Evolutionary conservation across 1,284 basidiomycete genomes (phyloP), one percentile per base, ranked within the genome.

Genomic region (Wallemia hederae): DNA sequence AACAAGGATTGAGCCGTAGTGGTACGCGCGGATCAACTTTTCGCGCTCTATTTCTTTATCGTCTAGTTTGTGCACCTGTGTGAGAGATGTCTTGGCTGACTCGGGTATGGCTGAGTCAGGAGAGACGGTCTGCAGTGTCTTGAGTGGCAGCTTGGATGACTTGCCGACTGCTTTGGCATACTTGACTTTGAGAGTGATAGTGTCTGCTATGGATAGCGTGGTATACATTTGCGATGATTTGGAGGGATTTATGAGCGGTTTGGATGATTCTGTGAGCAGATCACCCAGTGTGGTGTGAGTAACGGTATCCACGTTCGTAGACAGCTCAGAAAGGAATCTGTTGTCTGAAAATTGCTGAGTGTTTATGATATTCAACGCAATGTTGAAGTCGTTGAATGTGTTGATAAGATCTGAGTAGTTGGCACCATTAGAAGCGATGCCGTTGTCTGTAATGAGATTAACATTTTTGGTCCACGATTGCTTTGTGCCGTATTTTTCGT

Each of bases 1-100:
- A 1, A 82, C 82, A 69, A 89, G 88, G 1, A 83, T 85, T 1
- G 84, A 81, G 2, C 92, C 92, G 65, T 96, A 94, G 69, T 88
- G 85, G 76, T 85, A 96, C 0, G 89, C 92, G 63, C 78, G 77
- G 24, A 83, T 74, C 17, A 89, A 78, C 19, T 81, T 74, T 62
- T 88, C 83, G 66, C 81, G 80, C 64, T 83, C 80, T 2, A 85
- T 76, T 19, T 60, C 64, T 74, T 77, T n/a, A 22, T 49, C 39
- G 39, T 22, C 39, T 49, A 49, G n/a, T 49, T 22, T 49, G n/a
- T 49, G 39, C 5, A 49, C 19, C 9, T 7, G 39, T n/a, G 39
- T 5, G 22, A 3, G 11, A 3, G 14, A 15, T n/a, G n/a, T n/a
- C n/a, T 49, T 49, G 39, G 5, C 11, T 14, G 11, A 5, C 14